Evolutionary conservation across 2,329 filamentous ascomycete genomes (phyloP).

Genomic region (Colletotrichum sojae): DNA sequence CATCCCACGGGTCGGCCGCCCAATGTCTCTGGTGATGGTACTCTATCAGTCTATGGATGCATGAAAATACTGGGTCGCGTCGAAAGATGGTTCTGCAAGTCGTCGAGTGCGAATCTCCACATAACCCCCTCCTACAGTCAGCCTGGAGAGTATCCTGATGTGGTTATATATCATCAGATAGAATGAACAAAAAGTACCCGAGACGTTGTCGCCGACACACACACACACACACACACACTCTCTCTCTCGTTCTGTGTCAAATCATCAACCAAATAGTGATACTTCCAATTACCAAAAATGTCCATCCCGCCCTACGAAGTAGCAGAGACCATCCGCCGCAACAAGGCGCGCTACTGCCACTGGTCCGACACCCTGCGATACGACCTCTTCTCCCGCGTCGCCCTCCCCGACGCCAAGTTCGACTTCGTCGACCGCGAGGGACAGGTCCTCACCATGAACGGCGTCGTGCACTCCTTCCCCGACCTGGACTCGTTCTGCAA

Average conservation of each 20-base stretch:
- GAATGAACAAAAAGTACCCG: not conserved
- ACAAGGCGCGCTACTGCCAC: slow-evolving; percentile 40
- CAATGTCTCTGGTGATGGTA: not conserved
- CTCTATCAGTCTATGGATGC: not conserved
- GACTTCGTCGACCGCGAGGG: slow-evolving; percentile 19
- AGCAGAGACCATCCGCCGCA: slow-evolving; percentile 40
- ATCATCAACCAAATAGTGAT: not conserved
- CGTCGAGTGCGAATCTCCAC: not conserved
- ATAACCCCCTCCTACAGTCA: not conserved
- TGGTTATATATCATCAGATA: not conserved
- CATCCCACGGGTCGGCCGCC: not conserved
- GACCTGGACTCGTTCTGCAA: slow-evolving; percentile 22
- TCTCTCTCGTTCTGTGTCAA: not conserved
- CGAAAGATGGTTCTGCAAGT: not conserved
- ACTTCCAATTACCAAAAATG: not conserved
- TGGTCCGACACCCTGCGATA: slow-evolving; percentile 35
- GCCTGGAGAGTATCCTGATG: not conserved
- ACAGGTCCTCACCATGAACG: slow-evolving; percentile 4
- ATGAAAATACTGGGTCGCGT: not conserved
- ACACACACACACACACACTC: not conserved
- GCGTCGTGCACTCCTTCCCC: slow-evolving; percentile 10
- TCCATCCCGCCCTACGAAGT: slow-evolving; percentile 17
- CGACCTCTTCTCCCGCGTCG: slow-evolving; percentile 33
- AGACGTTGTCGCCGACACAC: not conserved
- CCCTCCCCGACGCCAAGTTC: slow-evolving; percentile 35